Evolutionary conservation across 768 basidiomycete genomes (phyloP).

Genomic region (Suillus sp.): DNA sequence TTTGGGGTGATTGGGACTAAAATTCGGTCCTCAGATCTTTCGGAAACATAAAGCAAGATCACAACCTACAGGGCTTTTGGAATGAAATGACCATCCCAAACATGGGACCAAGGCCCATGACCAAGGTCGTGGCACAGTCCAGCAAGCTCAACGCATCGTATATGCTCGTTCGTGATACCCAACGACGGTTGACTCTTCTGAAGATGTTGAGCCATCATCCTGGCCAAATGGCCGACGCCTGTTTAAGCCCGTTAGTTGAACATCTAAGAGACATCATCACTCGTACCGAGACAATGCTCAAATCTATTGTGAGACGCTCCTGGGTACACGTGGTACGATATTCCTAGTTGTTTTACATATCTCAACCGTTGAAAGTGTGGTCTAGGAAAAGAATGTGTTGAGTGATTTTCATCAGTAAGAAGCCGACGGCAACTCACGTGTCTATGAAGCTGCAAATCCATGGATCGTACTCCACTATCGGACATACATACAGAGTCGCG

Average conservation of each 20-base stretch:
- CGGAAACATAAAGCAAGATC: neutral
- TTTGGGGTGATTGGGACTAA: conserved; percentile 13
- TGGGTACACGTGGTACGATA: conserved; percentile 74
- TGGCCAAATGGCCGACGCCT: conserved; percentile 79
- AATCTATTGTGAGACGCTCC: conserved; percentile 82
- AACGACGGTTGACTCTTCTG: conserved; percentile 60
- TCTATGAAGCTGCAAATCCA: conserved; percentile 59
- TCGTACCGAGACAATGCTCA: conserved; percentile 77
- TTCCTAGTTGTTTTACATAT: conserved; percentile 78
- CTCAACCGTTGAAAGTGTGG: conserved; percentile 79
- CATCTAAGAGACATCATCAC: conserved; percentile 14
- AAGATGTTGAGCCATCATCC: conserved; percentile 61
- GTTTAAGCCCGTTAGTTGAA: neutral
- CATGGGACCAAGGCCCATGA: conserved; percentile 85
- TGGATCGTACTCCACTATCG: conserved; percentile 32
- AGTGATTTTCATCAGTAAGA: neutral
- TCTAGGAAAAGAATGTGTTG: conserved; percentile 36
- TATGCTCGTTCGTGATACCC: conserved; percentile 67
- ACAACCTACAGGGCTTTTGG: conserved; percentile 60
- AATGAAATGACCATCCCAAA: conserved; percentile 79
- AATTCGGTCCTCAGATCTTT: neutral
- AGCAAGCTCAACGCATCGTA: conserved; percentile 77
- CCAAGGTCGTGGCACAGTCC: conserved; percentile 86
- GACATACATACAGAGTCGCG: conserved; percentile 3
- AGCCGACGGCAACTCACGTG: conserved; percentile 47